A percentile compares a stretch with the other conserved stretches of the same genome.
Evolutionary conservation across 345 rosid genomes (phyloP).

Genomic region (Populus euphratica): DNA sequence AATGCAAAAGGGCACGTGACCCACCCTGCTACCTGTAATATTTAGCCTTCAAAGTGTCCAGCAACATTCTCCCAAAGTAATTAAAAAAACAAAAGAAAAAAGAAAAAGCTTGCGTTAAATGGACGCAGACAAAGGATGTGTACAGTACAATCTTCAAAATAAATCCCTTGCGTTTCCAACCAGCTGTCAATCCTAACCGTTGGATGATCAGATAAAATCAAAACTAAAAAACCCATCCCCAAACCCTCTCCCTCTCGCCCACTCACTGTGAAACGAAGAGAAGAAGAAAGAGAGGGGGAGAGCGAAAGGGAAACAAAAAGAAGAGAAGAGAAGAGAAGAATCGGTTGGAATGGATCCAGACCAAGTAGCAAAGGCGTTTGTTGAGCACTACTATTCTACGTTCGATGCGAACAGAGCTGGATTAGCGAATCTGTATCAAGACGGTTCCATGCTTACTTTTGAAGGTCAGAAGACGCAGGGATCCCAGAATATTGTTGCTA

Average conservation of each 20-base stretch:
- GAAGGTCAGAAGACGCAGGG: constrained; percentile 96
- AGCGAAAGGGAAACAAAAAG: no score
- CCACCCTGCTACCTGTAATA: no score
- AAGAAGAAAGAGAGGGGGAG: constrained; percentile 23
- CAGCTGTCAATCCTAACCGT: neutral
- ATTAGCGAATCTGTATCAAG: constrained; percentile 71
- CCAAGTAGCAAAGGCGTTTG: constrained; percentile 75
- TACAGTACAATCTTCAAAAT: neutral
- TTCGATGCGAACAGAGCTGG: constrained; percentile 70
- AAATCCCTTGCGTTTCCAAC: no score
- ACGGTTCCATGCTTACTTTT: constrained; percentile 84
- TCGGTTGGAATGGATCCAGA: constrained; percentile 67
- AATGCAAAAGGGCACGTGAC: no score
- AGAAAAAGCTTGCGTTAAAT: neutral
- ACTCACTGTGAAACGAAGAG: neutral
- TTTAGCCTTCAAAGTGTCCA: neutral
- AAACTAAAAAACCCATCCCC: neutral
- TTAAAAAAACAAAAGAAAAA: no score
- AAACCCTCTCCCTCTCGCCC: neutral
- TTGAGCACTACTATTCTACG: constrained; percentile 80
- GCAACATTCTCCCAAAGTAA: neutral
- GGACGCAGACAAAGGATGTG: neutral
- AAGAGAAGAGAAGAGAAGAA: neutral
- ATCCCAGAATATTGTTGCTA: constrained; percentile 65
- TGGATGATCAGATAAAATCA: neutral